These are phyloP conservation scores for Phytophthora foliorum DNA, from an alignment of 352 stramenopile genomes.

Conservation along the genomic window DNA sequence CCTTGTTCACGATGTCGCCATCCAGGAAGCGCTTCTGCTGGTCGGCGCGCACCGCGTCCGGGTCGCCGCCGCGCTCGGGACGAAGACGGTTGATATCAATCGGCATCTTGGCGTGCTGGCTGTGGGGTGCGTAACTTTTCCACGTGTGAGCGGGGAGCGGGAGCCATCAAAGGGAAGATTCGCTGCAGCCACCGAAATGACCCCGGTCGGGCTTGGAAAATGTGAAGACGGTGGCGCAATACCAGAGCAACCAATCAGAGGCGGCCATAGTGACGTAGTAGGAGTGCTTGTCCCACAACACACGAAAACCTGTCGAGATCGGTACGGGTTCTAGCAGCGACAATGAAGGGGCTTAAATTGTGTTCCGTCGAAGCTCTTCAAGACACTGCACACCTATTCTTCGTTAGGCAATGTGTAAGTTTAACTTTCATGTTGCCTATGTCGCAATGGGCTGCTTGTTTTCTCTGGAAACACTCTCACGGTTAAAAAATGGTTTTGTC, in stretches of 20 bases:
- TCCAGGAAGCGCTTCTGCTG: conserved; percentile 95
- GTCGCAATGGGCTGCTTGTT: no score
- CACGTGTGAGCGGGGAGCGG: conserved; percentile 28
- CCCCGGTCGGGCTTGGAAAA: neutral
- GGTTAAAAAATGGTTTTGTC: no score
- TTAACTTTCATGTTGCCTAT: no score
- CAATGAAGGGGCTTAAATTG: no score
- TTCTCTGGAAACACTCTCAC: no score
- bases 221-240: conserved; percentile 1
- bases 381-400: no score
- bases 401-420: no score
- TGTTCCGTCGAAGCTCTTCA: no score
- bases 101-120: conserved; percentile 86
- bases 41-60: conserved; percentile 94
- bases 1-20: conserved; percentile 95
- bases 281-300: conserved; percentile 15
- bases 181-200: conserved; percentile 19
- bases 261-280: conserved; percentile 3
- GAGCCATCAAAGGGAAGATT: conserved; percentile 35
- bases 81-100: conserved; percentile 99
- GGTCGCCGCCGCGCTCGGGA: conserved; percentile 95
- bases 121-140: conserved; percentile 36
- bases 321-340: no score
- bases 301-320: no score
- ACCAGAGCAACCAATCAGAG: conserved; percentile 13